Percentiles rank a stretch among this genome's conserved stretches.
Conservation (phyloP, 257 asterid genomes). For the Rauvolfia tetraphylla region DNA sequence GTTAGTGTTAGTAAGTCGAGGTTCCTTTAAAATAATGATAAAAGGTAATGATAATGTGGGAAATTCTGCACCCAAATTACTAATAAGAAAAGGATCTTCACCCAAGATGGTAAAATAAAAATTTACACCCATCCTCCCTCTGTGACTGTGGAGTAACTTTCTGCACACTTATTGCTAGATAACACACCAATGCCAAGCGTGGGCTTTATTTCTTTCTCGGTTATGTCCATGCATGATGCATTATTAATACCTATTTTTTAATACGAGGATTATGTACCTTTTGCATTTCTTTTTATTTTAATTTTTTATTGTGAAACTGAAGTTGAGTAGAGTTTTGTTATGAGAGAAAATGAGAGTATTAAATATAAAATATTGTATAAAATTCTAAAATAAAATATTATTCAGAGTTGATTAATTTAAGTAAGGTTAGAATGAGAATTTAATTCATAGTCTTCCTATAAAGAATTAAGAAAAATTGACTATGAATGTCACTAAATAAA, state of each 20-base stretch:
- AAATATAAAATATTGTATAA: no score
- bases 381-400: no score
- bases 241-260: not conserved
- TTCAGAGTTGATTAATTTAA: no score
- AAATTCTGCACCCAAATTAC: not conserved
- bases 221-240: not conserved
- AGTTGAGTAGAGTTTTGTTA: no score
- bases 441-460: no score
- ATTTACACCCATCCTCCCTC: slow-evolving; percentile 4
- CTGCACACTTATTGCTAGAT: not conserved
- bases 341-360: no score
- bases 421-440: no score
- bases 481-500: no score
- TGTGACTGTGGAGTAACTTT: not conserved
- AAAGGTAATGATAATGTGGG: not conserved
- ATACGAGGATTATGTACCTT: not conserved
- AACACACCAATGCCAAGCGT: not conserved
- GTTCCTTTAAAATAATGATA: not conserved
- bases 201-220: not conserved
- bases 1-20: slow-evolving; percentile 32
- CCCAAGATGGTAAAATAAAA: not conserved
- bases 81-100: no score
- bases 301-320: no score
- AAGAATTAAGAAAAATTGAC: no score
- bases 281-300: no score